Conservation (phyloP, 768 basidiomycete species). For the Dacryopinax primogenitus region DNA sequence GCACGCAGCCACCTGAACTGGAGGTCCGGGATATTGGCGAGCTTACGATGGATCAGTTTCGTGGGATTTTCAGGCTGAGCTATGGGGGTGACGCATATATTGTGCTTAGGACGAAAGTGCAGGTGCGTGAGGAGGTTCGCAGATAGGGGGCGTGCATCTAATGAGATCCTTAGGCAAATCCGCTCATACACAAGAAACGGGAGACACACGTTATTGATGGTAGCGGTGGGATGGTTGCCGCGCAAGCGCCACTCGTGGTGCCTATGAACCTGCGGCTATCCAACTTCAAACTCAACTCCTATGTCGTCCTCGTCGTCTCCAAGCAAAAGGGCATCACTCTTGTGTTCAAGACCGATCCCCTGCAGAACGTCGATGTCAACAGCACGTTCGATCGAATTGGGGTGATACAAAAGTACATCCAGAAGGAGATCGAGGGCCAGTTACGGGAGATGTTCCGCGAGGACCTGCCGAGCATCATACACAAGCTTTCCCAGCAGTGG, state of each 20-base stretch:
- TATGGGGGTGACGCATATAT: conserved; percentile 88
- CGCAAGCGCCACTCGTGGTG: conserved; percentile 87
- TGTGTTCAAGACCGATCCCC: conserved; percentile 98
- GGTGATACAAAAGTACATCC: conserved; percentile 95
- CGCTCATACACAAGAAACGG: conserved; percentile 80
- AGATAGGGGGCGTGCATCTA: conserved; percentile 10
- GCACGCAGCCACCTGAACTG: conserved; percentile 93
- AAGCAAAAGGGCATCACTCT: conserved; percentile 96
- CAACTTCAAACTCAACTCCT: conserved; percentile 85
- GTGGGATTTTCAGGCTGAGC: conserved; percentile 90
- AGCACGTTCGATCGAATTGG: conserved; percentile 96
- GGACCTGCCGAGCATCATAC: conserved; percentile 92
- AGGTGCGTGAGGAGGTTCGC: conserved; percentile 38
- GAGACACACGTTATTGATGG: conserved; percentile 78
- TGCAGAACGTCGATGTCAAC: conserved; percentile 95
- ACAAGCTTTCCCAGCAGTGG: conserved; percentile 91
- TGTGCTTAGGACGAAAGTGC: conserved; percentile 80
- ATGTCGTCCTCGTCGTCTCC: conserved; percentile 94
- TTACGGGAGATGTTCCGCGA: conserved; percentile 96
- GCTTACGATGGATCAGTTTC: conserved; percentile 85
- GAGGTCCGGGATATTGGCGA: conserved; percentile 97
- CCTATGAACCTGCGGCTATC: conserved; percentile 96
- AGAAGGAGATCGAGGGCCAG: conserved; percentile 93
- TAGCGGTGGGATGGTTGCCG: conserved; percentile 79
- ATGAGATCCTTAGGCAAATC: conserved; percentile 60